Base-by-base conservation (phyloP, 176 grass and related monocot genomes). In the Luzula sylvatica region DNA sequence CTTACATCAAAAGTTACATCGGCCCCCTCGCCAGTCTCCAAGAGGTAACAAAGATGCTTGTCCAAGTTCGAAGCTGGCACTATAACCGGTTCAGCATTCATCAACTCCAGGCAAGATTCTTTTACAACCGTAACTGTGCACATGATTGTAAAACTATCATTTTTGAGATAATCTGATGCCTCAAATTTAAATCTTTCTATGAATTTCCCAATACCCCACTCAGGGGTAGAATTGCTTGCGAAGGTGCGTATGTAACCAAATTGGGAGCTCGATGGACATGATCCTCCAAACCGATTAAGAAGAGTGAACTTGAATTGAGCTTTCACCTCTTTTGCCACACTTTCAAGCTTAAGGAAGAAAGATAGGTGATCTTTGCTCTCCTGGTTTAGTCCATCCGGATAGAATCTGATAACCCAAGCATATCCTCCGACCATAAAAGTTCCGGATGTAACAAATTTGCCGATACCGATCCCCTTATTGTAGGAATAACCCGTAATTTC, bases 1-100 rank as follows among this genome's bases (percentile, higher is more conserved):
- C 29, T 16, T 0, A 70, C 18, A 5, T 56, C 6, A 7, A 75
- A 75, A 0, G 28, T 75, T 26, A 81, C 42, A 15, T 81, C 71
- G 0, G 50, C 11, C 18, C 71, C 71, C 0, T 3, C 52, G 12
- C 47, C 28, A 14, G 12, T 18, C 9, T 64, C 59, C 16, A 75
- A 26, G 3, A 75, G 70, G 5, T 16, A 13, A 8, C 41, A 55
- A 0, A 81, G 15, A 12, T 80, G 49, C 1, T 26, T 23, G 1
- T 6, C 15, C 19, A 82, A 1, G 27, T 52, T 44, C 11, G 4
- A 11, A 13, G 46, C 21, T 2, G 57, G 69, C 14, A 72, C 56
- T 7, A 27, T 38, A 48, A 46, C 16, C 18, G 16, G 14, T 15
- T 8, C 12, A 38, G 2, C 11, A 25, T 61, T 42, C 19, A 50